Percentiles rank a stretch among this genome's conserved stretches.
Evolutionary conservation across 2,329 filamentous ascomycete species (phyloP).

Genomic region (Talaromyces pinophilus): DNA sequence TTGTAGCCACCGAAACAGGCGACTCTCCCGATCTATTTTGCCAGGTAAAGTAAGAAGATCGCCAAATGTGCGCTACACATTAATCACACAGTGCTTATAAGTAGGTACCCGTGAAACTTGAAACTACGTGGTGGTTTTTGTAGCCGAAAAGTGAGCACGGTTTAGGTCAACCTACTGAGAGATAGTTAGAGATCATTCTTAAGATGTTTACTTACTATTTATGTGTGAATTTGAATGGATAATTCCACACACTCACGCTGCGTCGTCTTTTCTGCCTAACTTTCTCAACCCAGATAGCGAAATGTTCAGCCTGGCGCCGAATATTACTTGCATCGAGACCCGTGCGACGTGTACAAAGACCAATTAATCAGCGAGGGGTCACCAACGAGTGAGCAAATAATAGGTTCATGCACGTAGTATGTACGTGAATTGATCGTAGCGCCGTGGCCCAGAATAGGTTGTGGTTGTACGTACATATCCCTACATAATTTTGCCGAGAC

Average conservation of each 20-base stretch:
- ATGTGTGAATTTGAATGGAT: not conserved
- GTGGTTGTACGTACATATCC: not conserved
- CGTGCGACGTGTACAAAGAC: not conserved
- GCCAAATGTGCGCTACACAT: not conserved
- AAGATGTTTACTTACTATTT: not conserved
- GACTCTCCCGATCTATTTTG: not conserved
- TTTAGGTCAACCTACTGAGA: not conserved
- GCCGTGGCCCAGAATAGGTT: not conserved
- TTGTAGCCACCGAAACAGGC: not conserved
- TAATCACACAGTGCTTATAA: not conserved
- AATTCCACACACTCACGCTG: not conserved
- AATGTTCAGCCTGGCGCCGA: too few relatives aligned
- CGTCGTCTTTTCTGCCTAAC: not conserved
- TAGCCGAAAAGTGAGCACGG: too few relatives aligned
- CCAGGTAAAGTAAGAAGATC: not conserved
- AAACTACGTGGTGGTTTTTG: not conserved
- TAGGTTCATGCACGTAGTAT: not conserved
- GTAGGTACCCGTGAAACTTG: too few relatives aligned
- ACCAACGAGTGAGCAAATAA: not conserved
- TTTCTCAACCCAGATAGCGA: not conserved
- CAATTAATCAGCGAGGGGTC: not conserved
- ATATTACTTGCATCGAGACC: not conserved
- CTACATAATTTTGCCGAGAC: not conserved
- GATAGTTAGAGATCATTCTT: not conserved
- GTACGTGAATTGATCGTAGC: not conserved